Evolutionary conservation across 2,329 filamentous ascomycete genomes (phyloP), one percentile per base, ranked within the genome.

Genomic region (Pleoardoris graminearum): DNA sequence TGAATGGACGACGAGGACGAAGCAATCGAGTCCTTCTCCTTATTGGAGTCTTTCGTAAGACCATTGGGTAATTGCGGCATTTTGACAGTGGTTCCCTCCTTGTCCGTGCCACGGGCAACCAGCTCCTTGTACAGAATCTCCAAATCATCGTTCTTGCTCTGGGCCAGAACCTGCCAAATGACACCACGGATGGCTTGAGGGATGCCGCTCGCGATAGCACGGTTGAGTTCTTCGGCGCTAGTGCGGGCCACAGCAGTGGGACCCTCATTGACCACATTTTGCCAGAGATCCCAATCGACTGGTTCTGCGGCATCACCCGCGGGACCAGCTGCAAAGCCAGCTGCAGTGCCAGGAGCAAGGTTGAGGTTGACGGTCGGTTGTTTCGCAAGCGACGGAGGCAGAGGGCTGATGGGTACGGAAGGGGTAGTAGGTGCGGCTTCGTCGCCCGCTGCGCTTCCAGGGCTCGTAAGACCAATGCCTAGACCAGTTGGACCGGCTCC

Each of bases 201-300:
- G 51, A 99, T 99, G 27, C 94, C 94, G 33, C 88, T 89, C 44
- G 93, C 90, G 63, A 99, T 97, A 19, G 94, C 92, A 60, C 83
- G 85, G 68, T 93, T 96, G 51, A 99, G 78, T 70, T 97, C 92
- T 65, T 95, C 90, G 0, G 93, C 82, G 67, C 91, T 96, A 3
- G 91, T 91, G 54, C 90, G 85, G 10, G 90, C 89, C 44, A 97
- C 89, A 8, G 91, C 93, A 23, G 90, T 85, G 14, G 92, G 91
- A 0, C 94, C 94, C 76, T 97, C 90, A 61, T 97, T 95, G 29
- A 99, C 94, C 3, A 99, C 88, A 21, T 89, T 85, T 70, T 99
- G 93, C 94, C 94, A 99, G 33, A 99, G 77, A 73, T 99, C 94
- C 94, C 94, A 99, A 69, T 99, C 91, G n/a, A 99, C 94, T 21